These are phyloP conservation scores for Lentinula guzmanii DNA, from an alignment of 768 basidiomycete species.

Conservation along the genomic window DNA sequence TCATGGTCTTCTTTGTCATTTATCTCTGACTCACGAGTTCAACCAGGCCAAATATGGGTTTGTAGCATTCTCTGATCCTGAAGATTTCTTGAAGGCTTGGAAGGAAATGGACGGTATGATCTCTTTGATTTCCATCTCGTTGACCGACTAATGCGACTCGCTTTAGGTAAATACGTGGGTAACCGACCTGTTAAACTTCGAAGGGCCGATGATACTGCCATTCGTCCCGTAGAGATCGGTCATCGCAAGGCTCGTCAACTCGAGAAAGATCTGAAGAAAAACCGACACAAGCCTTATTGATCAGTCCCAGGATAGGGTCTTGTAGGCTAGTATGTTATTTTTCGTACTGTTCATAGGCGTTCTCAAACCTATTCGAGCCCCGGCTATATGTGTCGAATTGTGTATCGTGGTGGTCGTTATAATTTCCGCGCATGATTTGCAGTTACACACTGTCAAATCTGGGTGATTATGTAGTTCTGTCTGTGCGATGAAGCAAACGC, in stretches of 20 bases:
- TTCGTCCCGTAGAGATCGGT: constrained; percentile 90
- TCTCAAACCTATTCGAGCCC: too few species aligned
- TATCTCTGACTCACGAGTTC: constrained; percentile 6
- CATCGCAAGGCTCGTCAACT: constrained; percentile 87
- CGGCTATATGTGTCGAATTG: too few species aligned
- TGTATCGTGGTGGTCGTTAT: too few species aligned
- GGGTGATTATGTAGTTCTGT: too few species aligned
- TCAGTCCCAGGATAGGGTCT: neutral
- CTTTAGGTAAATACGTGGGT: constrained; percentile 89
- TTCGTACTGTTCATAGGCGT: neutral
- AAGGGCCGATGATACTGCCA: constrained; percentile 84
- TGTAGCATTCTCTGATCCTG: constrained; percentile 95
- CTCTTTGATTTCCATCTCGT: neutral
- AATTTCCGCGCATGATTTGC: too few species aligned
- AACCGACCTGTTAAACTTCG: constrained; percentile 95
- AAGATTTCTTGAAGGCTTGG: constrained; percentile 98
- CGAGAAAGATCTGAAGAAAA: constrained; percentile 89
- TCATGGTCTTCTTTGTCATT: neutral
- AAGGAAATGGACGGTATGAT: constrained; percentile 96
- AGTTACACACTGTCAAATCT: too few species aligned
- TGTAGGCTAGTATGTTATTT: neutral
- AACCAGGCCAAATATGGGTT: constrained; percentile 92
- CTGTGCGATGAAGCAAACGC: too few species aligned
- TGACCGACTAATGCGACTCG: constrained; percentile 1
- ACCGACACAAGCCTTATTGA: constrained; percentile 77